Percentiles rank a stretch among this genome's conserved stretches.
Conservation (phyloP, 2,329 filamentous ascomycete species). For the Shiraia sp. region DNA sequence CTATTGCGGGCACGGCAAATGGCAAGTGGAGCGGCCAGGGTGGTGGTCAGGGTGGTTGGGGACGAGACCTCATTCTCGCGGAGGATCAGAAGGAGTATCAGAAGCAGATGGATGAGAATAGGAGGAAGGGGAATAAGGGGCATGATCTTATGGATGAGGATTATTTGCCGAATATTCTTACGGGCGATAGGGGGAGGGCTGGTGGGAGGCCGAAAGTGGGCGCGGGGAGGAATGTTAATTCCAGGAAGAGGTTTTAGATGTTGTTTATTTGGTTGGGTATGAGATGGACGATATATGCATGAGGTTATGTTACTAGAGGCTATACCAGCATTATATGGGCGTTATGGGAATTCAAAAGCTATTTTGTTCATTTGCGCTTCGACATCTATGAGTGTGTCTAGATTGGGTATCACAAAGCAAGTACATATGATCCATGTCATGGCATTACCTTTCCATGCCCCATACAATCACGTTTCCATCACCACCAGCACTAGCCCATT, state of each 20-base stretch:
- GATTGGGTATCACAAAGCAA: conserved; percentile 9
- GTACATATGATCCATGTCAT: not conserved
- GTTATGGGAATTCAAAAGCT: conserved; percentile 4
- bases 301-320: not conserved
- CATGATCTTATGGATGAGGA: conserved; percentile 94
- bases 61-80: conserved; percentile 77
- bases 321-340: conserved; percentile 7
- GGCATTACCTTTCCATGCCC: conserved; percentile 25
- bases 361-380: not conserved
- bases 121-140: conserved; percentile 61
- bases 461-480: conserved; percentile 49
- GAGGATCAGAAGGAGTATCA: conserved; percentile 96
- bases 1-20: conserved; percentile 77
- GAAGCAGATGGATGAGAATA: conserved; percentile 65
- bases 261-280: not conserved
- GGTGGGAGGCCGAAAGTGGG: conserved; percentile 77
- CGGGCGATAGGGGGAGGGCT: conserved; percentile 69
- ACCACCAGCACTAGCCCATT: conserved; percentile 55
- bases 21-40: conserved; percentile 69
- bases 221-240: conserved; percentile 84
- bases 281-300: not conserved
- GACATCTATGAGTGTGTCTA: not conserved
- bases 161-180: conserved; percentile 83
- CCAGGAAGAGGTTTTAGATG: conserved; percentile 60
- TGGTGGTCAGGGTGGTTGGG: conserved; percentile 88